Evolutionary conservation across 2,329 filamentous ascomycete species (phyloP).

Genomic region (Fusarium dimerum): DNA sequence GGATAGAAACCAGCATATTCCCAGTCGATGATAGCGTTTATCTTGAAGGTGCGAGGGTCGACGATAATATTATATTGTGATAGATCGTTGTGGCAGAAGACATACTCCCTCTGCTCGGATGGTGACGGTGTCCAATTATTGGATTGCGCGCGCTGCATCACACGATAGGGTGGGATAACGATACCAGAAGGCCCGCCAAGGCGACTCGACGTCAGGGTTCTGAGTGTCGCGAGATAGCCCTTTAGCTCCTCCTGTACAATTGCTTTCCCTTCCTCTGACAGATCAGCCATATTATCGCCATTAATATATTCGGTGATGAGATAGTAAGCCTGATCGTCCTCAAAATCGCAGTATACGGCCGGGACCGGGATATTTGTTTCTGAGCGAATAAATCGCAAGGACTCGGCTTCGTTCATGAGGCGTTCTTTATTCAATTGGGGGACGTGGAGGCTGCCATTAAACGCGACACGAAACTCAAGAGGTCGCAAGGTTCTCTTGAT

Average conservation of each 20-base stretch:
- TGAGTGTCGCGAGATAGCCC: slow-evolving; percentile 26
- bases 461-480: slow-evolving; percentile 30
- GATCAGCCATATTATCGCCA: slow-evolving; percentile 31
- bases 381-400: slow-evolving; percentile 24
- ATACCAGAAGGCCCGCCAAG: slow-evolving; percentile 34
- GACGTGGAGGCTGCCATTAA: slow-evolving; percentile 27
- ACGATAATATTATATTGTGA: slow-evolving; percentile 27
- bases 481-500: slow-evolving; percentile 35
- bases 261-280: slow-evolving; percentile 26
- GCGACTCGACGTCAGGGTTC: slow-evolving; percentile 27
- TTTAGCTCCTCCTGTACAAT: slow-evolving; percentile 29
- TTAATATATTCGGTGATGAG: slow-evolving; percentile 33
- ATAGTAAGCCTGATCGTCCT: slow-evolving; percentile 34
- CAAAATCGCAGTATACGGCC: slow-evolving; percentile 26
- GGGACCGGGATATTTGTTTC: slow-evolving; percentile 33
- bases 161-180: slow-evolving; percentile 33
- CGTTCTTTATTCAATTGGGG: slow-evolving; percentile 32
- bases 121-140: slow-evolving; percentile 24
- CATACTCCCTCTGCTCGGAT: slow-evolving; percentile 16
- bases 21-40: slow-evolving; percentile 40
- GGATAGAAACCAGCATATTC: slow-evolving; percentile 41
- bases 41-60: slow-evolving; percentile 31
- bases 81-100: slow-evolving; percentile 28
- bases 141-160: slow-evolving; percentile 23
- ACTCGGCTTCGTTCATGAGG: slow-evolving; percentile 32